These are phyloP conservation scores for Botrytis squamosa DNA, from an alignment of 2,329 filamentous ascomycete genomes.

Conservation along the genomic window DNA sequence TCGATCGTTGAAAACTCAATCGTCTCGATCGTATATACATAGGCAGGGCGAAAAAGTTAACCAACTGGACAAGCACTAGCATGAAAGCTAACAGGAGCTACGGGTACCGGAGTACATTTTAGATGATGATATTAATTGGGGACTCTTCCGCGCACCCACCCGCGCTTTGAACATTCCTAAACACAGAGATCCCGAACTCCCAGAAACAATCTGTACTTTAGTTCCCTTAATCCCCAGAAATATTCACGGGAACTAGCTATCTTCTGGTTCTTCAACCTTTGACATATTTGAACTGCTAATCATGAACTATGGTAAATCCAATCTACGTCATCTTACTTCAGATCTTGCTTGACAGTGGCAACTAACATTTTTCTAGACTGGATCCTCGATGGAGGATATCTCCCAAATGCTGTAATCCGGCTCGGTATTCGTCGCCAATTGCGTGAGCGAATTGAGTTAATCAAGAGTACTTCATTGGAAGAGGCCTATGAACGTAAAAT, in stretches of 20 bases:
- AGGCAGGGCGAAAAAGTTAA: neutral
- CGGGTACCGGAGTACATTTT: conserved; percentile 11
- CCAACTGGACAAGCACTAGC: neutral
- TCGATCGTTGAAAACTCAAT: neutral
- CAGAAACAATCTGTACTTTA: neutral
- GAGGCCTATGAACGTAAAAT: conserved; percentile 60
- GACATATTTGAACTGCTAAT: neutral
- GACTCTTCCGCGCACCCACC: conserved; percentile 4
- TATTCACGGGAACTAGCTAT: neutral
- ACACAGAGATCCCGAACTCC: neutral
- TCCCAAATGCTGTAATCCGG: conserved; percentile 62
- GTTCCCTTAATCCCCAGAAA: neutral
- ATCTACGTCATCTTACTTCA: neutral
- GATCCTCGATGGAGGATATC: conserved; percentile 63
- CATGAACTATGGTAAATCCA: conserved; percentile 35
- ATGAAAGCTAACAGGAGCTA: conserved; percentile 8
- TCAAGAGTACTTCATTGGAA: conserved; percentile 53
- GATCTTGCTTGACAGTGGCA: neutral
- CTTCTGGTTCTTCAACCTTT: neutral
- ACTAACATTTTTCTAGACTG: conserved; percentile 44
- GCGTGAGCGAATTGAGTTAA: conserved; percentile 55
- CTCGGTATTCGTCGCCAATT: conserved; percentile 66
- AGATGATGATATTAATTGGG: conserved; percentile 8
- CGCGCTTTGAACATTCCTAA: conserved; percentile 18
- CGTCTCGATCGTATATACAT: neutral